Conservation (phyloP, 2,329 filamentous ascomycete species). For the Stachybotrys echinatus region DNA sequence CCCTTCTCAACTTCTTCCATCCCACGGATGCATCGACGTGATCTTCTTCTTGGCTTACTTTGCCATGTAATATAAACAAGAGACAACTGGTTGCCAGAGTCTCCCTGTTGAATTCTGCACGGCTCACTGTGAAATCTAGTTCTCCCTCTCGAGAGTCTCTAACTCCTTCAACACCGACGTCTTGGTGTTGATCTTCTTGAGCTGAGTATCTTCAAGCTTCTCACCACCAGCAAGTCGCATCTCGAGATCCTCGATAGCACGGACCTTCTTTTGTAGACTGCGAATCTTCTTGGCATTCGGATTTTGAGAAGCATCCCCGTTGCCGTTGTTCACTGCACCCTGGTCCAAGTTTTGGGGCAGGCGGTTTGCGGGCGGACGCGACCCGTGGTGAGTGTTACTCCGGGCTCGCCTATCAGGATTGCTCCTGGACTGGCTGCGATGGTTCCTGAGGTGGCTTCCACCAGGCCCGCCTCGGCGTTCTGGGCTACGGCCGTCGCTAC, state of each 20-base stretch:
- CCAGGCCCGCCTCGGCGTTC: constrained; percentile 52
- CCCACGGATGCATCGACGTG: not conserved
- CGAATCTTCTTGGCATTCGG: constrained; percentile 93
- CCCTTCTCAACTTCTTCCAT: not conserved
- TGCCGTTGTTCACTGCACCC: constrained; percentile 31
- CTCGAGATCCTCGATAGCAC: constrained; percentile 95
- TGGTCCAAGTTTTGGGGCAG: constrained; percentile 18
- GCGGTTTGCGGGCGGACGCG: constrained; percentile 19
- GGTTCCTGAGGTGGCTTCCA: constrained; percentile 15
- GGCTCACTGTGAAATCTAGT: constrained; percentile 7
- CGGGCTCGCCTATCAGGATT: constrained; percentile 34
- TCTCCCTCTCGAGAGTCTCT: constrained; percentile 43
- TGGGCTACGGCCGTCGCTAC: constrained; percentile 56
- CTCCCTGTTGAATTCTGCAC: not conserved
- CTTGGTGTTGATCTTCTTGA: constrained; percentile 97
- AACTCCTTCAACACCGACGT: constrained; percentile 78
- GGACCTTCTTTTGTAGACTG: constrained; percentile 91
- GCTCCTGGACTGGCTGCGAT: constrained; percentile 52
- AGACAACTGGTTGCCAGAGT: too few species aligned
- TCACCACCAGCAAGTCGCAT: constrained; percentile 92
- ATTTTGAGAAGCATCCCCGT: constrained; percentile 45
- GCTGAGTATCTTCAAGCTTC: constrained; percentile 96
- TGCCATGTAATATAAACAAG: not conserved
- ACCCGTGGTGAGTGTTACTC: constrained; percentile 42
- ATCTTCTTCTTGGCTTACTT: not conserved